Evolutionary conservation across 805 yeast genomes (phyloP), one percentile per base, ranked within the genome.

Genomic region (Monosporozyma unispora): DNA sequence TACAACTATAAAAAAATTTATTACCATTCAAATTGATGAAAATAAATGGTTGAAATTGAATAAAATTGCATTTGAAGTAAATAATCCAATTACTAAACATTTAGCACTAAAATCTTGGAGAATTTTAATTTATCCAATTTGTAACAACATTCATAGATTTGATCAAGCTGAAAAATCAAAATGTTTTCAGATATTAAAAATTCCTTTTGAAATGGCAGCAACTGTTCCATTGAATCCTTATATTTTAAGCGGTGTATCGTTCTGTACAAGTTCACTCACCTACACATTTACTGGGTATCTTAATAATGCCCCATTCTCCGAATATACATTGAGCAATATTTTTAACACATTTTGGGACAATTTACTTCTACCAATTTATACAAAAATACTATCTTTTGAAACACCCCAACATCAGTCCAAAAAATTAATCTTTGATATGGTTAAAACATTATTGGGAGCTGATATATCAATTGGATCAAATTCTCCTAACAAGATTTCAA

Each of bases 81-180:
- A 52, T 2, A 52, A 53, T 12, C 33, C 53, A 2, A 25, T 45
- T 14, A 52, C 54, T 1, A 48, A 46, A 45, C 43, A 56, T 3
- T 35, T 59, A n/a, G 53, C 67, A 4, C 45, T 62, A 14, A 61
- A 62, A 46, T 57, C 51, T 5, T 61, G 67, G 66, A 52, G 68
- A 25, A 58, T 64, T 25, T 25, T 64, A 3, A 53, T 54, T 2
- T 63, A 58, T 48, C 50, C 52, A 44, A 41, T 60, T 12, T 56
- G 57, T 28, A 39, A 50, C 2, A 50, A 54, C 27, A 23, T 47
- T 12, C 16, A 33, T 3, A 40, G 33, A 14, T 7, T 52, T 3
- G 8, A 21, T 11, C 25, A 39, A 4, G 40, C 14, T 4, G 14
- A 28, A 8, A 31, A 35, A 16, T 4, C 29, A 3, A 21, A 28